Evolutionary conservation across 495 filamentous ascomycete species (phyloP).

Genomic region (Tuber magnatum): DNA sequence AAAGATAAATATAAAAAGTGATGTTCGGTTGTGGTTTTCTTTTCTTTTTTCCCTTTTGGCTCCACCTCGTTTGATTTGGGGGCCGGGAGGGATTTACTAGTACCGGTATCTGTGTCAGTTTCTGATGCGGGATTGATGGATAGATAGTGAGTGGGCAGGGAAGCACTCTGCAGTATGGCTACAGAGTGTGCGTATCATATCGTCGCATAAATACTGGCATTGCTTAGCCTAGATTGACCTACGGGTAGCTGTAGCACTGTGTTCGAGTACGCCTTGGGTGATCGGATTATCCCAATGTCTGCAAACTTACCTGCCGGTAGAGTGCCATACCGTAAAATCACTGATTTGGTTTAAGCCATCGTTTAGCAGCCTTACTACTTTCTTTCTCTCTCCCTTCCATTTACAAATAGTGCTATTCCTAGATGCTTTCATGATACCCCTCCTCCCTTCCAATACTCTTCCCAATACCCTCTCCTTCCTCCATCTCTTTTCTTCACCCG

Average conservation of each 20-base stretch:
- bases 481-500: not conserved
- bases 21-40: not conserved
- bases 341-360: not conserved
- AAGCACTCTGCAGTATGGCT: not conserved
- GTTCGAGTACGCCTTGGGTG: no score
- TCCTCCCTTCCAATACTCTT: not conserved
- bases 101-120: not conserved
- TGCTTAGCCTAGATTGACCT: no score
- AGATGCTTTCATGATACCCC: not conserved
- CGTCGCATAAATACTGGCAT: no score
- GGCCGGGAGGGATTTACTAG: no score
- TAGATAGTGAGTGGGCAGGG: not conserved
- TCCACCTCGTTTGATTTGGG: not conserved
- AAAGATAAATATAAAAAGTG: not conserved
- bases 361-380: not conserved
- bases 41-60: no score
- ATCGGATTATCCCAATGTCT: not conserved
- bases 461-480: not conserved
- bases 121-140: not conserved
- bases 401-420: not conserved
- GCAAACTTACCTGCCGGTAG: not conserved
- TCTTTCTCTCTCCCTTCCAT: not conserved
- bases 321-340: not conserved
- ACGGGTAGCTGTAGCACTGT: no score
- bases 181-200: no score